A percentile compares a stretch with the other conserved stretches of the same genome.
Evolutionary conservation across 805 yeast genomes (phyloP).

Genomic region (Ogataea haglerorum): DNA sequence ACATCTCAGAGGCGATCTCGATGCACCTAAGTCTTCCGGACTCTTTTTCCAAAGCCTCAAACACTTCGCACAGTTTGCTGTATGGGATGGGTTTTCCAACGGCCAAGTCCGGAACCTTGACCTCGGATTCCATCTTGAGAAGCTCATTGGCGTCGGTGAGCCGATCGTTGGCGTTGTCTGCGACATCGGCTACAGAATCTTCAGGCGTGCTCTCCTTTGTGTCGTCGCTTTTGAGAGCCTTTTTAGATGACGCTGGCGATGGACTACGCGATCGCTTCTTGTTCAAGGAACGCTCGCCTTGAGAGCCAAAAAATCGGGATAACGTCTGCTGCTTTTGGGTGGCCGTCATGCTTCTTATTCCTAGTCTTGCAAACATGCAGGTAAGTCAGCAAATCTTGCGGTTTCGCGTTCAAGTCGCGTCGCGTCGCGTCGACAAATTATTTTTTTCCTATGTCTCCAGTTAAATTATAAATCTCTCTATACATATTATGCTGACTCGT

Average conservation of each 20-base stretch:
- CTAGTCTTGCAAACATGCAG: conserved; percentile 3
- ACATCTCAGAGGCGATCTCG: conserved; percentile 69
- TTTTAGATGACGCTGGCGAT: conserved; percentile 2
- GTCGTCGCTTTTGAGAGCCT: conserved; percentile 1
- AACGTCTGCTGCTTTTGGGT: conserved; percentile 22
- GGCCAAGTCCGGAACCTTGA: not conserved
- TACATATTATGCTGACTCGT: conserved; percentile 44
- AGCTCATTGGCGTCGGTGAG: conserved; percentile 19
- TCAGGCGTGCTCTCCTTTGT: not conserved
- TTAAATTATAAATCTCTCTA: conserved; percentile 4
- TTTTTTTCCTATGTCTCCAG: conserved; percentile 1
- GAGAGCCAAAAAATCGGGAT: conserved; percentile 18
- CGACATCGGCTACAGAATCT: conserved; percentile 12
- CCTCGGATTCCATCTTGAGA: conserved; percentile 8
- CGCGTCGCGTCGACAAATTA: conserved; percentile 3
- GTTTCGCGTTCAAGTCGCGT: conserved; percentile 2
- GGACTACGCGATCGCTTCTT: conserved; percentile 15
- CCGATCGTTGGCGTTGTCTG: conserved; percentile 5
- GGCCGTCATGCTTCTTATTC: conserved; percentile 3
- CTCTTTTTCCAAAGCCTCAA: conserved; percentile 75
- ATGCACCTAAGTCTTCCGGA: conserved; percentile 82
- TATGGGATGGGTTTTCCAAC: conserved; percentile 32
- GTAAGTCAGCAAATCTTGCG: not conserved
- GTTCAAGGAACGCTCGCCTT: not conserved
- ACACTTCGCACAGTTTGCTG: conserved; percentile 53